phyloP scores from a whole-genome alignment of 2,329 filamentous ascomycete genomes.

The Colletotrichum chrysophilum region DNA sequence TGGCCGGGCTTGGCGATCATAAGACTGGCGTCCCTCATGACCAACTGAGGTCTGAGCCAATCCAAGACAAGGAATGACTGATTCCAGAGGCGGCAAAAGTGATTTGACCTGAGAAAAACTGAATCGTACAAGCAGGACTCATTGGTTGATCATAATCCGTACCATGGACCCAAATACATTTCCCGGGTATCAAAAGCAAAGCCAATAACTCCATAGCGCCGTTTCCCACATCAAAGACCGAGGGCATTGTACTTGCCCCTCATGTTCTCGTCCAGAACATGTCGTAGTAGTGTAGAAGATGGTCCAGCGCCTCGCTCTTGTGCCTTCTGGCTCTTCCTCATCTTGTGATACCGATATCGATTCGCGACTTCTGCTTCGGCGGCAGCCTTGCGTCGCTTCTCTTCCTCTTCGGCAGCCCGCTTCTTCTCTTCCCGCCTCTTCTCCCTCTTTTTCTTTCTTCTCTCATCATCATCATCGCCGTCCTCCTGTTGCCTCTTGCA shows the following conservation, averaged over 20 bases:
- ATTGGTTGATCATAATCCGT: background rate
- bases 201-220: background rate
- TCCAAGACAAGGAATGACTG: background rate
- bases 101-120: background rate
- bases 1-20: background rate
- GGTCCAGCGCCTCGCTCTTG: background rate
- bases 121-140: background rate
- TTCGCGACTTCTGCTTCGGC: background rate
- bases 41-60: background rate
- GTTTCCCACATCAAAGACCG: background rate
- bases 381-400: background rate
- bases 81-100: background rate
- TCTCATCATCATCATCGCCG: constrained; percentile 39
- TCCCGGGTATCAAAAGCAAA: background rate
- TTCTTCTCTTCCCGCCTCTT: background rate
- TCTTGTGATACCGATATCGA: background rate
- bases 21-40: background rate
- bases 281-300: background rate
- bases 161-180: background rate
- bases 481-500: constrained; percentile 46
- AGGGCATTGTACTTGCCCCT: constrained; percentile 5
- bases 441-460: constrained; percentile 21
- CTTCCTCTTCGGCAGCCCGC: background rate
- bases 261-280: constrained; percentile 12
- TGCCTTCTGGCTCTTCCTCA: background rate